Evolutionary conservation across 176 grass and related monocot species (phyloP).

Genomic region (Miscanthus lutarioriparius): DNA sequence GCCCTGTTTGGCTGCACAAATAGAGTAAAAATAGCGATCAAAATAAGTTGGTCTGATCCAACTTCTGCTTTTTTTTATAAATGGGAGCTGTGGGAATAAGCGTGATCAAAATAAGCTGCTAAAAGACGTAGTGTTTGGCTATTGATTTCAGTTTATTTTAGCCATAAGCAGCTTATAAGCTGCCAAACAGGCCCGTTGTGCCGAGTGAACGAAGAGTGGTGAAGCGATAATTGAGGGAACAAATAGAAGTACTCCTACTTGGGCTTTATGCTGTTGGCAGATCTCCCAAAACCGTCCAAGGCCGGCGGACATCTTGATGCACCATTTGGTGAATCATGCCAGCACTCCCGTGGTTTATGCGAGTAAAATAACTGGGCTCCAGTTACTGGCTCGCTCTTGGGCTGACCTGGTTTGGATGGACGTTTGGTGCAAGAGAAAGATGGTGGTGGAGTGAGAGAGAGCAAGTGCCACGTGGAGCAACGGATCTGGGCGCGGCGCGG

Average conservation of each 20-base stretch:
- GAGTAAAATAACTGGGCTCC: background rate
- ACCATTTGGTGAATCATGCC: slow-evolving; percentile 11
- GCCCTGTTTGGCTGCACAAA: no score
- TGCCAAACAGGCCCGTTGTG: no score
- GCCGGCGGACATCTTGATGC: slow-evolving; percentile 37
- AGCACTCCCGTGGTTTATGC: background rate
- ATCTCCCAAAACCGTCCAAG: background rate
- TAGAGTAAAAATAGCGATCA: no score
- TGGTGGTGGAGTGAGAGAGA: background rate
- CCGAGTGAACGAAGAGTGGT: background rate
- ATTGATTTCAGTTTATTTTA: no score
- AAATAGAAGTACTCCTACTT: background rate
- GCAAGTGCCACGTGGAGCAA: background rate
- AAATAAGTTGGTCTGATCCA: no score
- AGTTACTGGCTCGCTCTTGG: background rate
- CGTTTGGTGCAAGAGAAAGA: background rate
- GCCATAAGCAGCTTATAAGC: no score
- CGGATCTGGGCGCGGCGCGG: background rate
- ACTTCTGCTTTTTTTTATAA: no score
- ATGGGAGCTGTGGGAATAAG: no score
- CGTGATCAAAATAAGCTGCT: no score
- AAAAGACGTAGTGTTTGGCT: no score
- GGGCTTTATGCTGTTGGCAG: background rate
- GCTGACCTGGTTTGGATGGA: background rate
- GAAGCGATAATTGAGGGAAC: background rate